Evolutionary conservation across 148 eudicot species (phyloP), one percentile per base, ranked within the genome.

Genomic region (Rheum nobile): DNA sequence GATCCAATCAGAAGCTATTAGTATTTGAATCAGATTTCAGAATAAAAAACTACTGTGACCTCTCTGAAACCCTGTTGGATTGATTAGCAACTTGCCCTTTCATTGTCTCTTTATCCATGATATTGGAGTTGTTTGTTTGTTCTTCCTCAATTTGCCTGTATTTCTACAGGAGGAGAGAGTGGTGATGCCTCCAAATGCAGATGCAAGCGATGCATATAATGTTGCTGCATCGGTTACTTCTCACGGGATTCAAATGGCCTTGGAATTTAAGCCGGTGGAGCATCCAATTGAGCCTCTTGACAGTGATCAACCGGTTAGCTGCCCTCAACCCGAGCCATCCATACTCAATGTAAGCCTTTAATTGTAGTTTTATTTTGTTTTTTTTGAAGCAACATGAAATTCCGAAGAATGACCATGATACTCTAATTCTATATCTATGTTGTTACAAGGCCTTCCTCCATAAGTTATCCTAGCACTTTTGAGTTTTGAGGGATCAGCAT

Each of bases 271-370:
- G 74, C 98, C 97, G 0, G 86, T 91, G 68, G 97, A 95, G 39
- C 90, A 87, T 78, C 98, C 98, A 1, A 75, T 75, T 4, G 97
- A 90, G 80, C 97, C 98, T 71, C 78, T 86, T 24, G 87, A 91
- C 79, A 83, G 75, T 74, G 98, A 95, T 87, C 83, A 67, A 37
- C 97, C 98, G 1, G 86, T 90, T 68, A 89, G 80, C 47, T 95
- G 98, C 78, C 97, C 98, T 37, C 68, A 83, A 46, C 98, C 96
- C 0, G 98, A 95, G 78, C 98, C 96, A 74, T 91, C 96, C 35
- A 90, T 95, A 74, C 85, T 91, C 19, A 91, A 95, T 82, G 98
- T 95, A 81, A 90, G 96, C 69, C 47, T 72, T 42, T 32, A 42
- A 21, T 68, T 77, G 75, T 55, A 12, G 8, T 42, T 31, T 39